Evolutionary conservation across 129 eudicot species (phyloP), one percentile per base, ranked within the genome.

Genomic region (Chrysanthemum makinoi): DNA sequence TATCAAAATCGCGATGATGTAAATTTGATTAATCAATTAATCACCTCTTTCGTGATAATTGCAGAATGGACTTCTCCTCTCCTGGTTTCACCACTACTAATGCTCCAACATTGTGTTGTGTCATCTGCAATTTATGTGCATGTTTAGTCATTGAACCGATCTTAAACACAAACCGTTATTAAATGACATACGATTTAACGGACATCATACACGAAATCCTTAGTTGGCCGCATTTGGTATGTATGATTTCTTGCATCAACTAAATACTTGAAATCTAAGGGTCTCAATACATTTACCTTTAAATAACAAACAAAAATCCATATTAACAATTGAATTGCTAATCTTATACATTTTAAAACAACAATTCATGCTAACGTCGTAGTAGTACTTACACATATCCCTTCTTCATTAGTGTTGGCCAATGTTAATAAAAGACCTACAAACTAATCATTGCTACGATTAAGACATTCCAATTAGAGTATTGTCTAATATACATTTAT

Each of bases 31-130:
- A 51, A 0, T 0, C 10, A n/a, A 20, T 20, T 17, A 17, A 13
- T 47, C 77, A 87, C 99, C 99, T 84, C 99, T 90, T 81, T 94
- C 99, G 99, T 90, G 69, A 94, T 95, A 61, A 95, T 95, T 59
- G 97, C 97, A 71, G 99, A 88, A 95, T 63, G 22, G 94, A 68
- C 9, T 80, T 80, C 57, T 95, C 83, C 78, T 88, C 97, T 47
- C 97, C 99, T 60, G 96, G 97, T 76, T 86, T 90, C 24, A 95
- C 99, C 67, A 95, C 99, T 65, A 95, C 96, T 88, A 90, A 73
- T n/a, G 99, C 99, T 71, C 99, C 99, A 64, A 95, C 99, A 81
- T 95, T 90, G 88, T 95, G 94, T 73, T 90, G 97, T 35, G 99
- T 95, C 99, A 95, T 20, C 22, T 20, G 22, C 22, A 20, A 20